Evolutionary conservation across 495 filamentous ascomycete species (phyloP).

Genomic region (Neurospora terricola): DNA sequence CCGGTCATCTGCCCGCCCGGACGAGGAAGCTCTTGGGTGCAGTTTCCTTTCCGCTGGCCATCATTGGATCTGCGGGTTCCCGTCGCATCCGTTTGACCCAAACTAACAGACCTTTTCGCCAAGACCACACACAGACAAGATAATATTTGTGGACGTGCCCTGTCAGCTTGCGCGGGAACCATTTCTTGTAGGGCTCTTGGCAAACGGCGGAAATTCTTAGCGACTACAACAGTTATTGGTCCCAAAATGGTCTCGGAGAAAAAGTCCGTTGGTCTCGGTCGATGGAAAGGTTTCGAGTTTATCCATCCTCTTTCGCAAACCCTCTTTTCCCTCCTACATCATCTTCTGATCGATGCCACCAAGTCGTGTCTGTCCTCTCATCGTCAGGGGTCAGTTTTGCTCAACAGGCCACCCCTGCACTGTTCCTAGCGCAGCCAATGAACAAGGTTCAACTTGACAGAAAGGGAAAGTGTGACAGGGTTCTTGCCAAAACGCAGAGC

Average conservation of each 20-base stretch:
- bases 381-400: neutral
- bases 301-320: neutral
- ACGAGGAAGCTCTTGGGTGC: neutral
- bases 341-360: neutral
- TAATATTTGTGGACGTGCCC: neutral
- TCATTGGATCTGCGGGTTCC: neutral
- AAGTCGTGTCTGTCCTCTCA: neutral
- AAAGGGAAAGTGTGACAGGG: neutral
- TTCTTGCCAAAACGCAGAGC: neutral
- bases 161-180: accelerated
- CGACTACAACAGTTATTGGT: neutral
- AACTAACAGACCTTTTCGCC: neutral
- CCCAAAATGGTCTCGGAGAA: neutral
- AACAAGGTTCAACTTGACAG: neutral
- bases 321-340: too few relatives aligned
- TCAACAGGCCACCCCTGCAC: neutral
- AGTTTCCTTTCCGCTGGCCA: neutral
- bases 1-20: neutral
- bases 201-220: neutral
- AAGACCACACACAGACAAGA: neutral
- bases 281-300: neutral
- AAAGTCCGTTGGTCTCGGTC: neutral
- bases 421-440: neutral
- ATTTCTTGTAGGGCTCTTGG: neutral
- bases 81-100: too few relatives aligned